Evolutionary conservation across 192 early-diverging fungal genomes (phyloP), one percentile per base, ranked within the genome.

Genomic region (Mortierella antarctica): DNA sequence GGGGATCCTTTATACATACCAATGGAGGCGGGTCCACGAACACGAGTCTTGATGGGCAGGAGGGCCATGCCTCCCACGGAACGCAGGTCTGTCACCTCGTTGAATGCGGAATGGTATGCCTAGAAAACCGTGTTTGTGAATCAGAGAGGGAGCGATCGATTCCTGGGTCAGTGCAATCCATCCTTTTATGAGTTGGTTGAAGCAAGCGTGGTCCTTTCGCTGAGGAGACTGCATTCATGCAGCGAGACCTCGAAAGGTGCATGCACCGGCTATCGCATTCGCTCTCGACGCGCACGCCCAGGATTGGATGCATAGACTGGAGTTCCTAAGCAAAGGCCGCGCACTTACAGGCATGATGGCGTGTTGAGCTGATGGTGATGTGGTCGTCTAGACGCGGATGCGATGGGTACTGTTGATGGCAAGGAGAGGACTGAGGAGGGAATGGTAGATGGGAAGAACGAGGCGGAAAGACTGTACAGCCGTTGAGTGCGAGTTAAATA

Each of bases 41-140:
- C 85, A 77, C 96, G 96, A 8, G 93, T 94, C 74, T 96, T 93
- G 67, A 99, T 87, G 11, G 97, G 97, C 40, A 99, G 85, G 62
- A 99, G 70, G 20, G 92, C 89, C 69, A 99, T 91, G 75, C 94
- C 95, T 67, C 94, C 96, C 65, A 99, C 78, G 57, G 82, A 67
- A 62, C 92, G 91, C 67, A 82, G 86, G 60, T 84, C 82, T 65
- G 74, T 69, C 39, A 83, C 64, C 46, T 92, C 89, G 70, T 94
- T 94, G 86, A 93, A 96, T 44, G 89, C 68, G 6, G 96, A 96
- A 83, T 97, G 95, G 83, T 96, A 97, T 71, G 93, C 96, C 93
- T 91, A 79, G 9, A 7, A 46, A 4, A 39, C 11, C 42, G 21
- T 41, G 31, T 31, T 3, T 1, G 3, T 31, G 31, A 31, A 31